Evolutionary conservation across 1,139 yeast genomes (phyloP).

Genomic region (Debaryomyces subglobosus): DNA sequence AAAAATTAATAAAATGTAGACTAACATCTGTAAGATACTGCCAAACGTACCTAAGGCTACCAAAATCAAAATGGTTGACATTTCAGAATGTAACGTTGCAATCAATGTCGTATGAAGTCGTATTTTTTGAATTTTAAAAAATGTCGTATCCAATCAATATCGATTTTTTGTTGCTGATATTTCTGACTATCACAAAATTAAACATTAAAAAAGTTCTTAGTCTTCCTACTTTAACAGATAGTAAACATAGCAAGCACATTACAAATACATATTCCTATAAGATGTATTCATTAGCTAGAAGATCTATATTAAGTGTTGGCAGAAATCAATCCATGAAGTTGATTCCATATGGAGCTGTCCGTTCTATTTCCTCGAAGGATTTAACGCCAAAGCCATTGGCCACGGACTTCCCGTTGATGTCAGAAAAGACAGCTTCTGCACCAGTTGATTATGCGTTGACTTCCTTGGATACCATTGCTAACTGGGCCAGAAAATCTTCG

Average conservation of each 20-base stretch:
- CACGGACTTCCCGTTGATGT: conserved; percentile 51
- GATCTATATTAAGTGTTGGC: conserved; percentile 24
- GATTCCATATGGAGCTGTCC: conserved; percentile 12
- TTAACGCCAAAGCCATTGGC: conserved; percentile 46
- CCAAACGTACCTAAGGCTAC: not conserved
- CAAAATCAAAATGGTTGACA: too few species aligned
- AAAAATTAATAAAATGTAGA: too few species aligned
- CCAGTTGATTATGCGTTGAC: conserved; percentile 84
- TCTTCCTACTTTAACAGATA: not conserved
- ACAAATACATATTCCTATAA: conserved; percentile 8
- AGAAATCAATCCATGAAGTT: conserved; percentile 19
- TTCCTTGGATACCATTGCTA: conserved; percentile 80
- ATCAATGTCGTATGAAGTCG: not conserved
- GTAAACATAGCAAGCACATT: conserved; percentile 9
- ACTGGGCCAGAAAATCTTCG: conserved; percentile 92
- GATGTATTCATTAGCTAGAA: conserved; percentile 24
- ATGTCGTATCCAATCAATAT: conserved; percentile 33
- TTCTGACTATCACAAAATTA: conserved; percentile 12
- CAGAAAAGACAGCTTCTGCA: conserved; percentile 45
- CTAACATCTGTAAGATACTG: too few species aligned
- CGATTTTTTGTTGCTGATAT: conserved; percentile 34
- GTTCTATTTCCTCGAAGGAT: conserved; percentile 41
- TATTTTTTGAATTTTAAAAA: not conserved
- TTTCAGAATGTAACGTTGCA: conserved; percentile 3
- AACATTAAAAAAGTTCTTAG: conserved; percentile 3